Evolutionary conservation across 2,329 filamentous ascomycete species (phyloP), one percentile per base, ranked within the genome.

Genomic region (Claviceps paspali): DNA sequence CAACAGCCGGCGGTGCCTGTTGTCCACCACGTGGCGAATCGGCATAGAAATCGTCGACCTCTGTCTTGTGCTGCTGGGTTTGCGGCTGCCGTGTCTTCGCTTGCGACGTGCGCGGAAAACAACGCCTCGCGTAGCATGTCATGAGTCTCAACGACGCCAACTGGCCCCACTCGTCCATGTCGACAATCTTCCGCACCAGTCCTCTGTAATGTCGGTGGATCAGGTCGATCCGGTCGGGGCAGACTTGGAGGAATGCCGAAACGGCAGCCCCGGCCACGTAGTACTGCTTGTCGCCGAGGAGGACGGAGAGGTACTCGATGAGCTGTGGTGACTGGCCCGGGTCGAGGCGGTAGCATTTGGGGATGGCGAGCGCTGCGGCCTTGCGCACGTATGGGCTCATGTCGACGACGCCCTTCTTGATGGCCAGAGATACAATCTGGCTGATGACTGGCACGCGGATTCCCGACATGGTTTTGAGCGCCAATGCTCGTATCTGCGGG

Each of bases 131-230:
- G 56, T 98, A 98, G 17, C 77, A 64, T 2, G 82, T 79, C 74
- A 96, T 79, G 45, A 98, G 64, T 28, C 77, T 73, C 47, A 98
- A 54, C 3, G 82, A 82, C 2, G 85, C 81, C 38, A 96, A 59
- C 60, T 98, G 91, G 29, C 86, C 82, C 91, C 91, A 98, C 60
- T 98, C 91, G 52, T 98, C 91, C 91, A 98, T 98, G 54, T 98
- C 91, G 18, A 95, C 85, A 36, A 96, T 63, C 64, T 95, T 94
- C 56, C 77, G 83, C 44, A 93, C 78, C 44, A 98, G 63, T 26
- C 73, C 68, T 35, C 84, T 76, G 60, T 96, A 98, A 53, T 94
- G 82, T 46, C 81, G 78, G 58, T 98, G 91, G 47, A 98, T 77
- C 41, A 98, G 63, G 53, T 95, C 87, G 45, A 94, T 70, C 38